A percentile compares a stretch with the other conserved stretches of the same genome.
phyloP scores from a whole-genome alignment of 192 early-diverging fungal species.

The Mycoemilia scoparia region DNA sequence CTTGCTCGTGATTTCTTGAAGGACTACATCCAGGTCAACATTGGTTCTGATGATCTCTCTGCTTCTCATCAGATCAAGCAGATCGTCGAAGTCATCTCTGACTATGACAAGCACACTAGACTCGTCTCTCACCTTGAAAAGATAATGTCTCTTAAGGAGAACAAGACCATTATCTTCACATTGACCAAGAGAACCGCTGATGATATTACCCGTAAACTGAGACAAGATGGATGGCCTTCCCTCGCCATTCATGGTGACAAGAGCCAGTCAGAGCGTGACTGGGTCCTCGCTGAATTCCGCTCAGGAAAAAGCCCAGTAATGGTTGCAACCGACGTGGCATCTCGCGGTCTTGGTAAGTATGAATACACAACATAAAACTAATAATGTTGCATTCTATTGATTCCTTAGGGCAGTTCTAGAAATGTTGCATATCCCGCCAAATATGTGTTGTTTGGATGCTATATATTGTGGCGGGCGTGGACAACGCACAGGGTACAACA shows the following conservation, averaged over 20 bases:
- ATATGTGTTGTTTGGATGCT: too few relatives aligned
- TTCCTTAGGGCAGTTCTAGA: too few relatives aligned
- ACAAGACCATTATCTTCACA: slow-evolving; percentile 87
- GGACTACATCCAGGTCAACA: slow-evolving; percentile 92
- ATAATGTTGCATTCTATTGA: too few relatives aligned
- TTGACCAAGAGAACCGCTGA: slow-evolving; percentile 89
- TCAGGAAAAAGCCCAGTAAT: slow-evolving; percentile 70
- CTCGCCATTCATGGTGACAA: slow-evolving; percentile 96
- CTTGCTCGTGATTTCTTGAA: slow-evolving; percentile 80
- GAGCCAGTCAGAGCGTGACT: slow-evolving; percentile 88
- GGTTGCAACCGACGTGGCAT: slow-evolving; percentile 97
- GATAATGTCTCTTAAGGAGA: slow-evolving; percentile 66
- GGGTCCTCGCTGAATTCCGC: slow-evolving; percentile 88
- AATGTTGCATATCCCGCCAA: too few relatives aligned
- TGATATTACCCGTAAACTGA: slow-evolving; percentile 67
- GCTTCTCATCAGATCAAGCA: slow-evolving; percentile 86
- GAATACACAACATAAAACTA: slow-evolving; percentile 7
- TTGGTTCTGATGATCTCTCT: slow-evolving; percentile 83
- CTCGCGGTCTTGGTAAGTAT: slow-evolving; percentile 83
- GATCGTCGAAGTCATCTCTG: slow-evolving; percentile 72
- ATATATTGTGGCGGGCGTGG: too few relatives aligned
- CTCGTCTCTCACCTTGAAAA: slow-evolving; percentile 65
- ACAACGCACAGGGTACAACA: too few relatives aligned
- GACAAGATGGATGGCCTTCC: slow-evolving; percentile 80
- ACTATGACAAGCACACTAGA: slow-evolving; percentile 63